phyloP scores from a whole-genome alignment of 2,329 filamentous ascomycete genomes.

The Neobulgaria alba region DNA sequence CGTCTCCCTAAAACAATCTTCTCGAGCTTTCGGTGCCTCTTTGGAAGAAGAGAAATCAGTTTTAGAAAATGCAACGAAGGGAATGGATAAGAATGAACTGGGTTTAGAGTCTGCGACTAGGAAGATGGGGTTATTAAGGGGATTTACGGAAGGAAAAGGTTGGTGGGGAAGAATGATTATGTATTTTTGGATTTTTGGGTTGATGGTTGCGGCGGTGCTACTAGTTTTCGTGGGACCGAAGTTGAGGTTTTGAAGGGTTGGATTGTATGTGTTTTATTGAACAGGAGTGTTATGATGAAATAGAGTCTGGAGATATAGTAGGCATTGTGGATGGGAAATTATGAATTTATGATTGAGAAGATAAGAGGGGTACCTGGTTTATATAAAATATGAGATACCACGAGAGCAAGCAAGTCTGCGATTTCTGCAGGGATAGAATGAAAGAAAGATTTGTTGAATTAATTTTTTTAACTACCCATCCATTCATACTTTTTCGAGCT shows the following conservation, averaged over 20 bases:
- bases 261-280: neutral
- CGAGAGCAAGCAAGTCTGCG: no score
- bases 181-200: slow-evolving; percentile 72
- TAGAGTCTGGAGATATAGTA: slow-evolving; percentile 1
- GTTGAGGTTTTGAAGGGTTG: slow-evolving; percentile 62
- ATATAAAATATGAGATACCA: no score
- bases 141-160: slow-evolving; percentile 80
- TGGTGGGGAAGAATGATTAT: slow-evolving; percentile 80
- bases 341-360: no score
- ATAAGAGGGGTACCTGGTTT: no score
- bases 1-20: slow-evolving; percentile 64
- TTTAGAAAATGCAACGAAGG: slow-evolving; percentile 60
- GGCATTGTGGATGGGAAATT: no score
- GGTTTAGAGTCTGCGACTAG: slow-evolving; percentile 70
- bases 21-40: slow-evolving; percentile 60
- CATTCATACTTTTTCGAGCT: no score
- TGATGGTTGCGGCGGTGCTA: slow-evolving; percentile 71
- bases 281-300: neutral
- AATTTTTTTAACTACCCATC: no score
- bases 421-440: no score
- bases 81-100: slow-evolving; percentile 66
- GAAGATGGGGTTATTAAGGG: slow-evolving; percentile 66
- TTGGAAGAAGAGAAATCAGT: slow-evolving; percentile 67
- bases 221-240: slow-evolving; percentile 84
- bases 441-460: no score